Conservation (phyloP, 2,329 filamentous ascomycete genomes). For the Neofusicoccum parvum region DNA sequence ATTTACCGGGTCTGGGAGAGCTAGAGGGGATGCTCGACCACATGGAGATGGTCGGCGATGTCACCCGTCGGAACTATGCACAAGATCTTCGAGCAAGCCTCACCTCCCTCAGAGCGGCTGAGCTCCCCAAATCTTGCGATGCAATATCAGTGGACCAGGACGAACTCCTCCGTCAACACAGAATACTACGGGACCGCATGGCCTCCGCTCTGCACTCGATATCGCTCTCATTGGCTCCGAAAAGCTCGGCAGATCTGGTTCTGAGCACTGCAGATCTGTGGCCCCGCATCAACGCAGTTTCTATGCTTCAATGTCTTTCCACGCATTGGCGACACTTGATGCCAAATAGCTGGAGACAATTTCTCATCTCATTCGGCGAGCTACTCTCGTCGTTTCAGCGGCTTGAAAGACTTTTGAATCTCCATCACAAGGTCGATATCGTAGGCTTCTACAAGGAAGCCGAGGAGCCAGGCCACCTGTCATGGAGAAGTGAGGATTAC, state of each 20-base stretch:
- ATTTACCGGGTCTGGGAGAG: not conserved
- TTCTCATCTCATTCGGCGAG: not conserved
- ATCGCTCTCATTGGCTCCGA: not conserved
- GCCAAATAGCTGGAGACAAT: not conserved
- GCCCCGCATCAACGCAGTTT: not conserved
- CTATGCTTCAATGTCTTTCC: not conserved
- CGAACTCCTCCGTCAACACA: not conserved
- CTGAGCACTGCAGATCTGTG: not conserved
- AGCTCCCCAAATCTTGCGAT: not conserved
- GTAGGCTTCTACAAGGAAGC: slow-evolving; percentile 11
- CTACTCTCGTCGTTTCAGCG: slow-evolving; percentile 1
- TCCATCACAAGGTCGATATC: not conserved
- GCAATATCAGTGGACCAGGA: not conserved
- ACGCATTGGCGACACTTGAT: not conserved
- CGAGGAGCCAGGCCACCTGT: slow-evolving; percentile 49
- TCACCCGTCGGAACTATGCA: not conserved
- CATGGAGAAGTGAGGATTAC: slow-evolving; percentile 55
- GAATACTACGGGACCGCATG: not conserved
- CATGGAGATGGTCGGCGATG: not conserved
- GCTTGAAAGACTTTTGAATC: not conserved
- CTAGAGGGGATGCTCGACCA: not conserved
- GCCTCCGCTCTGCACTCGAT: too few relatives aligned
- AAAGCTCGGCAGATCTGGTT: not conserved
- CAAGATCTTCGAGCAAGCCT: slow-evolving; percentile 1
- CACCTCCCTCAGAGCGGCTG: not conserved